phyloP scores from a whole-genome alignment of 768 basidiomycete genomes.

The Panaeolus cyanescens region DNA sequence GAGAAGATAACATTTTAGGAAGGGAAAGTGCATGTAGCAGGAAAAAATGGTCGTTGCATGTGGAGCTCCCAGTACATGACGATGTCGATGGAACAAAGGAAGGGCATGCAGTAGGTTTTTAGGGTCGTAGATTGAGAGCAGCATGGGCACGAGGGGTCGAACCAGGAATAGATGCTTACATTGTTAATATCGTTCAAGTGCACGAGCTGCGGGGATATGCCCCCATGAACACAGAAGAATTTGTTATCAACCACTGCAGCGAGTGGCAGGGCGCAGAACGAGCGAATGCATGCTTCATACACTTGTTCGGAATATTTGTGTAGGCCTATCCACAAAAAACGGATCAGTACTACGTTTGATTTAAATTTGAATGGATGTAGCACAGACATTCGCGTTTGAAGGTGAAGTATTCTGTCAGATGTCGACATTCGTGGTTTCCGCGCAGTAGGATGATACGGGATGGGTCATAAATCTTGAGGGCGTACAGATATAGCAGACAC shows the following conservation, averaged over 20 bases:
- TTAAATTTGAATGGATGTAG: constrained; percentile 5
- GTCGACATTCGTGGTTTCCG: constrained; percentile 97
- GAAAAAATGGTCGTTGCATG: neutral
- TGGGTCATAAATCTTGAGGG: constrained; percentile 91
- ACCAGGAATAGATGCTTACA: constrained; percentile 10
- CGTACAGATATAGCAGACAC: constrained; percentile 93
- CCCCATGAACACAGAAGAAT: constrained; percentile 98
- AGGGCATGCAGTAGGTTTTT: neutral
- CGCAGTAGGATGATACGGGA: constrained; percentile 80
- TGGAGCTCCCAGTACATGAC: neutral
- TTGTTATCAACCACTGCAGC: constrained; percentile 91
- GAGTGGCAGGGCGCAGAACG: constrained; percentile 89
- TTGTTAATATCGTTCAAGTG: constrained; percentile 64
- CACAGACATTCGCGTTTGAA: constrained; percentile 94
- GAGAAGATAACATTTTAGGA: neutral
- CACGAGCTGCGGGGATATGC: constrained; percentile 85
- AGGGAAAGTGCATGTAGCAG: neutral
- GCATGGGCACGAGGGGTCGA: neutral
- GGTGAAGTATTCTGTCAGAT: constrained; percentile 96
- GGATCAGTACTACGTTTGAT: neutral
- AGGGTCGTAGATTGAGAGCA: neutral
- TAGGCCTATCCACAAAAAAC: constrained; percentile 50
- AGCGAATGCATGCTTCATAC: constrained; percentile 91
- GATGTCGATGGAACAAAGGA: neutral
- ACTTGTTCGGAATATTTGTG: constrained; percentile 87